phyloP scores from a whole-genome alignment of 2,329 filamentous ascomycete genomes.

The Xenosphaeropsis pyriputrescens region DNA sequence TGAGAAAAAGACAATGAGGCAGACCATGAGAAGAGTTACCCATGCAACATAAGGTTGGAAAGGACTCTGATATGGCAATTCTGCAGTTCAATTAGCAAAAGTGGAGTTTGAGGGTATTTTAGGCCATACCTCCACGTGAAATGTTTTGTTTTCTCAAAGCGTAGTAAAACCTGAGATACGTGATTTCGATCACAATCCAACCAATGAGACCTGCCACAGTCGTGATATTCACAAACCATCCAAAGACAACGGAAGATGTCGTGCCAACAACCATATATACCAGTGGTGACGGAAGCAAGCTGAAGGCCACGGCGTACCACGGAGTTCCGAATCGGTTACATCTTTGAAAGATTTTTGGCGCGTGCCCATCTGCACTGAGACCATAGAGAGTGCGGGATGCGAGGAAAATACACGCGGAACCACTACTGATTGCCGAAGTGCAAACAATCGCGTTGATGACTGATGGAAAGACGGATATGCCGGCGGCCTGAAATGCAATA shows the following conservation, averaged over 20 bases:
- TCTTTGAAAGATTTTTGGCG: conserved; percentile 40
- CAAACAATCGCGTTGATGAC: conserved; percentile 54
- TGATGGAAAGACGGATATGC: conserved; percentile 46
- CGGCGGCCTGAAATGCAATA: conserved; percentile 45
- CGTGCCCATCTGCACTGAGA: conserved; percentile 50
- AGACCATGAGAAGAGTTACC: too few relatives aligned
- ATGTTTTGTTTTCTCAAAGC: conserved; percentile 39
- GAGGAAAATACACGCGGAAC: conserved; percentile 38
- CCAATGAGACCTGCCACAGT: conserved; percentile 16
- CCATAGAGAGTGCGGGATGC: conserved; percentile 57
- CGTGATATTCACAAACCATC: conserved; percentile 57
- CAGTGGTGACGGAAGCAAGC: conserved; percentile 37
- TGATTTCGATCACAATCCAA: conserved; percentile 31
- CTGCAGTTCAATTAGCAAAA: too few relatives aligned
- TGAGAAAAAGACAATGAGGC: too few relatives aligned
- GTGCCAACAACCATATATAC: conserved; percentile 50
- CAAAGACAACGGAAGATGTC: conserved; percentile 47
- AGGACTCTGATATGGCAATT: too few relatives aligned
- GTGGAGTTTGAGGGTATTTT: too few relatives aligned
- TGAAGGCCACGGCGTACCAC: conserved; percentile 33
- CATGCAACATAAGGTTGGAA: too few relatives aligned
- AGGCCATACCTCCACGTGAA: conserved; percentile 9
- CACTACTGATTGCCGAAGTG: conserved; percentile 46
- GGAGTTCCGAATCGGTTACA: conserved; percentile 40
- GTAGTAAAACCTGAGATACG: conserved; percentile 41